Evolutionary conservation across 352 stramenopile genomes (phyloP).

Genomic region (Globisporangium apiculatum): DNA sequence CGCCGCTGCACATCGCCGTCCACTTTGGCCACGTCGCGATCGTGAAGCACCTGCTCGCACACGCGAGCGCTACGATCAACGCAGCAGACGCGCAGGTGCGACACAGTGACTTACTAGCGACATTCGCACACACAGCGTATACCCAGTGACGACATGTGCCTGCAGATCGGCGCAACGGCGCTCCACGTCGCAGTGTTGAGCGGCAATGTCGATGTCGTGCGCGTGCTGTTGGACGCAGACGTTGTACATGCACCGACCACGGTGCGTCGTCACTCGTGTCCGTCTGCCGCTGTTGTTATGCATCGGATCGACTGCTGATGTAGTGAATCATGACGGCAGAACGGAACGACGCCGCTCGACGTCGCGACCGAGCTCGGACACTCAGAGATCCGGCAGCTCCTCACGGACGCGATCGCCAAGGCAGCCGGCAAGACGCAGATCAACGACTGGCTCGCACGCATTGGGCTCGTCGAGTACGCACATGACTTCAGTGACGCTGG

Average conservation of each 20-base stretch:
- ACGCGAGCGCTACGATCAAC: slow-evolving; percentile 6
- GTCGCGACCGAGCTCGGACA: slow-evolving; percentile 36
- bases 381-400: slow-evolving; percentile 21
- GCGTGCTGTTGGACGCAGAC: slow-evolving; percentile 32
- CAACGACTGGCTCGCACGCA: slow-evolving; percentile 57
- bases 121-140: no score
- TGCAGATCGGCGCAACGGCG: slow-evolving; percentile 39
- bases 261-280: not conserved
- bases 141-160: no score
- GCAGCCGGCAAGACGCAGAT: slow-evolving; percentile 26
- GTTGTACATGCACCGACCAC: slow-evolving; percentile 16
- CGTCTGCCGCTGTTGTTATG: not conserved
- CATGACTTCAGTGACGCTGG: slow-evolving; percentile 36
- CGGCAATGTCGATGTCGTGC: slow-evolving; percentile 36
- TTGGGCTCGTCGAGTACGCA: slow-evolving; percentile 64
- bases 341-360: slow-evolving; percentile 51
- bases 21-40: slow-evolving; percentile 45
- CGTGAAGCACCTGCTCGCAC: slow-evolving; percentile 39
- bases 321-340: slow-evolving; percentile 12
- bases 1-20: slow-evolving; percentile 61
- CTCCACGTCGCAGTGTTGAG: slow-evolving; percentile 62
- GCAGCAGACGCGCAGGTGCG: slow-evolving; percentile 30
- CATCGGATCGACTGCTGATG: slow-evolving; percentile 1
- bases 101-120: not conserved
- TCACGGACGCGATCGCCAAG: slow-evolving; percentile 31